A percentile compares a stretch with the other conserved stretches of the same genome.
Evolutionary conservation across 2,329 filamentous ascomycete species (phyloP).

Genomic region (Aureobasidium sp.): DNA sequence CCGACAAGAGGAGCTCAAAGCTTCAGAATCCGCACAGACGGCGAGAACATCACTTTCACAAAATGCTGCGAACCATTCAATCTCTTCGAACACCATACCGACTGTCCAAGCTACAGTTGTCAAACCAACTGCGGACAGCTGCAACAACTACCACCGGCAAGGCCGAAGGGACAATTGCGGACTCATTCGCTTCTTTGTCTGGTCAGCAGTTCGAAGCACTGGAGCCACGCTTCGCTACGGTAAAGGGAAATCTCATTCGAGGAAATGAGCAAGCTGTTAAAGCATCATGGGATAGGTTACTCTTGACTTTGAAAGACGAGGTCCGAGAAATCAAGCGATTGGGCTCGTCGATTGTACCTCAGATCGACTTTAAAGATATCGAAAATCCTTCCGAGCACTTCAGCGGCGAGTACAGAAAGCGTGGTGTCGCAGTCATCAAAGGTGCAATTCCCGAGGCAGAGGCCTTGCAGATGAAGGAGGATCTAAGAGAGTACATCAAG

Average conservation of each 20-base stretch:
- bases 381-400: slow-evolving; percentile 46
- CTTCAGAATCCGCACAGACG: neutral
- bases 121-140: slow-evolving; percentile 16
- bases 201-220: slow-evolving; percentile 39
- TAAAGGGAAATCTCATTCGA: slow-evolving; percentile 38
- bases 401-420: slow-evolving; percentile 48
- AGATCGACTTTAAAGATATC: slow-evolving; percentile 41
- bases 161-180: slow-evolving; percentile 42
- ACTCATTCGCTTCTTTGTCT: slow-evolving; percentile 42
- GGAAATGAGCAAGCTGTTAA: slow-evolving; percentile 41
- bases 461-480: slow-evolving; percentile 37
- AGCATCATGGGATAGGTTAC: slow-evolving; percentile 40
- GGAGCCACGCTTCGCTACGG: slow-evolving; percentile 36
- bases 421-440: slow-evolving; percentile 43
- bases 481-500: slow-evolving; percentile 37
- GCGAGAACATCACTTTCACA: neutral
- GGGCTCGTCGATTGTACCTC: slow-evolving; percentile 36
- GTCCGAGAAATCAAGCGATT: slow-evolving; percentile 36
- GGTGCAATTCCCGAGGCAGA: slow-evolving; percentile 38
- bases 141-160: slow-evolving; percentile 28
- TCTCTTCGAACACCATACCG: neutral
- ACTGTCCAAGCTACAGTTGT: neutral
- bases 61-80: slow-evolving; percentile 6
- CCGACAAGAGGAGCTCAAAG: neutral
- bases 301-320: slow-evolving; percentile 36